Evolutionary conservation across 768 basidiomycete species (phyloP).

Genomic region (Gautieria morchelliformis): DNA sequence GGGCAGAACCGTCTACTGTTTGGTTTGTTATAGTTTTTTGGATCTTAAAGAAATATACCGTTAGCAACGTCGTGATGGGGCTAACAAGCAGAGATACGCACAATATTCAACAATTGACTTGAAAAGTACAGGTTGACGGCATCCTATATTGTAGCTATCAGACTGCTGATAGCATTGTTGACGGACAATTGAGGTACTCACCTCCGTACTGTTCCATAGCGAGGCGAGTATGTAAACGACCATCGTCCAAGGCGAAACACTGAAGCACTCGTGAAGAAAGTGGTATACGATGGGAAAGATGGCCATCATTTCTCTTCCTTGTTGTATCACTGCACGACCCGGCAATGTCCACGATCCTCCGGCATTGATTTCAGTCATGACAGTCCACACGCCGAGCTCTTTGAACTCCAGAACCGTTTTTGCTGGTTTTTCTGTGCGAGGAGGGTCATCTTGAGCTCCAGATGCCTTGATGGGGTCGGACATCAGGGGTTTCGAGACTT

Average conservation of each 20-base stretch:
- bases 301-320: not conserved
- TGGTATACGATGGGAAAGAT: slow-evolving; percentile 2
- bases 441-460: not conserved
- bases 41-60: not conserved
- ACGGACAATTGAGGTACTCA: not conserved
- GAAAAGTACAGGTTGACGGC: not conserved
- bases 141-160: not conserved
- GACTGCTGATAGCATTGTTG: not conserved
- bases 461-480: not conserved
- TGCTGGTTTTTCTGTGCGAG: not conserved
- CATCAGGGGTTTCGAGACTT: too few species aligned
- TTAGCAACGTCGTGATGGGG: not conserved
- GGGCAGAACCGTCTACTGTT: not conserved
- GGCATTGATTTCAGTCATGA: not conserved
- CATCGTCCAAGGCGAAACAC: not conserved
- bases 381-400: not conserved
- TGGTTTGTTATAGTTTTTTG: not conserved
- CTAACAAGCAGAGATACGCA: not conserved
- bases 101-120: slow-evolving; percentile 1
- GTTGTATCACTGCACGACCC: not conserved
- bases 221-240: not conserved
- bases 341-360: not conserved
- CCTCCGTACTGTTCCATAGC: slow-evolving; percentile 2
- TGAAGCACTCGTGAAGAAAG: slow-evolving; percentile 4
- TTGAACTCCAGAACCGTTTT: not conserved